phyloP scores from a whole-genome alignment of 768 basidiomycete species.

The Pleurotus ostreatus region DNA sequence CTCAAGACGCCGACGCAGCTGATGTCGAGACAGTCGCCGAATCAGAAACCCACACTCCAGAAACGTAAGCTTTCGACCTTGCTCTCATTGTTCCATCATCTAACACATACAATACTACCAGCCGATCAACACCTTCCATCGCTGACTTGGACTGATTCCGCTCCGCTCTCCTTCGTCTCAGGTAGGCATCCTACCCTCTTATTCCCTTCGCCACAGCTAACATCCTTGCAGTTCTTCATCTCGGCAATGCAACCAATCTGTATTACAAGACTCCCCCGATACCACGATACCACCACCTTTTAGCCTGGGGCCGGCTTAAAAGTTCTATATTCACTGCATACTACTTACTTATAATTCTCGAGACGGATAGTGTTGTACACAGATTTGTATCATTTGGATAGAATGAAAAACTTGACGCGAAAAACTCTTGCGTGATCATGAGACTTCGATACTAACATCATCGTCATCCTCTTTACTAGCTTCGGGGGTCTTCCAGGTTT shows the following conservation, averaged over 20 bases:
- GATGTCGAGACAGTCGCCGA: not conserved
- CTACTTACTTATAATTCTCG: constrained; percentile 6
- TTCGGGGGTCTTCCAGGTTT: too few species aligned
- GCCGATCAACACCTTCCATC: not conserved
- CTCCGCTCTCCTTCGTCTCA: not conserved
- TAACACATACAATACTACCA: not conserved
- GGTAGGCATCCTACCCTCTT: not conserved
- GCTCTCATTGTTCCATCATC: not conserved
- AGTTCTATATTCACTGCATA: constrained; percentile 2
- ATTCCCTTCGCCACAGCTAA: not conserved
- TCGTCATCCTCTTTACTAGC: too few species aligned
- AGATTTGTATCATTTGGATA: constrained; percentile 4
- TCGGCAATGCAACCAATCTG: constrained; percentile 1
- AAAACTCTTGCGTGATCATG: constrained; percentile 2
- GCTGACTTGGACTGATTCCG: not conserved
- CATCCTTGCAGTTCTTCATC: not conserved
- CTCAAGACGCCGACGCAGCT: not conserved
- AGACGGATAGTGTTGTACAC: constrained; percentile 5
- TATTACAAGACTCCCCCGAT: constrained; percentile 6
- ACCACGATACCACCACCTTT: constrained; percentile 7
- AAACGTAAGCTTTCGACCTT: not conserved
- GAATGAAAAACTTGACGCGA: constrained; percentile 5
- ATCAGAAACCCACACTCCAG: not conserved
- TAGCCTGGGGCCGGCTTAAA: constrained; percentile 1
- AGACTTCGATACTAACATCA: too few species aligned